Evolutionary conservation across 495 filamentous ascomycete species (phyloP).

Genomic region (Penicillium simplicissimum): DNA sequence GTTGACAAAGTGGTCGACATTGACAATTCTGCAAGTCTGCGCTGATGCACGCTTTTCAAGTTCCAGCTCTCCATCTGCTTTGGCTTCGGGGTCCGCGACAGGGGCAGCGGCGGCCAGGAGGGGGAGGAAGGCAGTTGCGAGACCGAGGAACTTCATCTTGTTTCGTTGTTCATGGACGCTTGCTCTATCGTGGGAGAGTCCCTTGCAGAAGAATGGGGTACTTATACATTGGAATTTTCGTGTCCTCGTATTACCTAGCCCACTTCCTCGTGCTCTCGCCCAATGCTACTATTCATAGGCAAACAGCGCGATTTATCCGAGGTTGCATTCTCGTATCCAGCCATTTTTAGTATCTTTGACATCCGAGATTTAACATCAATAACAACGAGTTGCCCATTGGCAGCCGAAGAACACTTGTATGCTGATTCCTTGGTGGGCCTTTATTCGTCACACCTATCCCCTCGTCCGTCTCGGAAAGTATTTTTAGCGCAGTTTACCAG

Average conservation of each 20-base stretch:
- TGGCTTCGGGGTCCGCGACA: neutral
- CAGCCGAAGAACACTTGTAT: neutral
- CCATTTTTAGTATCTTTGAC: constrained; percentile 10
- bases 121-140: neutral
- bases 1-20: constrained; percentile 9
- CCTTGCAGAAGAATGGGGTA: constrained; percentile 3
- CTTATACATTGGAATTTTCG: constrained; percentile 5
- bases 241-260: constrained; percentile 1
- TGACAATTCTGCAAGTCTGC: constrained; percentile 8
- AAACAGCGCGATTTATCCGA: constrained; percentile 10
- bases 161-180: neutral
- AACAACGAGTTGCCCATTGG: neutral
- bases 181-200: neutral
- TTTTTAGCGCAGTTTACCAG: too few relatives aligned
- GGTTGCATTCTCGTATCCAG: constrained; percentile 13
- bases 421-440: neutral
- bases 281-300: constrained; percentile 7
- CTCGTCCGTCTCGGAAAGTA: too few relatives aligned
- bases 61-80: constrained; percentile 9
- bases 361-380: constrained; percentile 1
- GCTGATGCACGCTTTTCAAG: constrained; percentile 11
- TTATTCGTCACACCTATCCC: too few relatives aligned
- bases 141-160: constrained; percentile 5
- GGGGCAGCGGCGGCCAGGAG: constrained; percentile 2
- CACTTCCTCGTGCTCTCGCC: constrained; percentile 8